Percentiles rank a stretch among this genome's conserved stretches.
These are phyloP conservation scores for Hypoxylon cercidicola DNA, from an alignment of 495 filamentous ascomycete species.

Conservation along the genomic window DNA sequence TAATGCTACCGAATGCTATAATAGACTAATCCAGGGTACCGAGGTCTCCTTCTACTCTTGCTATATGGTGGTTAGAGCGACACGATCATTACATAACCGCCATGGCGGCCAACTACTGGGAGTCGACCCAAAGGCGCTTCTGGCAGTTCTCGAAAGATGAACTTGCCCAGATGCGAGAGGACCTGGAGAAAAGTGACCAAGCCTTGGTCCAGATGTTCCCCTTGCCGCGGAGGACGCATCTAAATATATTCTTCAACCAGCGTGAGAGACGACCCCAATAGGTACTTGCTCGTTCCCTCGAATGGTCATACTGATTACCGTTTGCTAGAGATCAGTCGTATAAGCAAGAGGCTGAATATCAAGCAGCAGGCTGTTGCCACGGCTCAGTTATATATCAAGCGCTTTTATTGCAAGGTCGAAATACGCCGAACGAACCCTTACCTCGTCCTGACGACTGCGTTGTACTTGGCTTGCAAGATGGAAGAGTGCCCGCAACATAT, in stretches of 20 bases:
- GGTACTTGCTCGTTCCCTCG: neutral
- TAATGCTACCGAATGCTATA: constrained; percentile 18
- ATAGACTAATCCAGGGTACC: neutral
- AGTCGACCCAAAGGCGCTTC: constrained; percentile 85
- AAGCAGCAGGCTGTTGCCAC: constrained; percentile 95
- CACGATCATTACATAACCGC: constrained; percentile 4
- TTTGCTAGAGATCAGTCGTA: constrained; percentile 75
- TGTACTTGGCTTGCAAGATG: constrained; percentile 98
- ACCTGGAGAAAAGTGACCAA: constrained; percentile 77
- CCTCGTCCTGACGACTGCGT: constrained; percentile 85
- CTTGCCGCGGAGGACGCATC: constrained; percentile 79
- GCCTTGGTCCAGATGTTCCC: constrained; percentile 78
- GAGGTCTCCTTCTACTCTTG: constrained; percentile 1
- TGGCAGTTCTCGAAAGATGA: constrained; percentile 90
- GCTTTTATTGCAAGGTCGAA: constrained; percentile 92
- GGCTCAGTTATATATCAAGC: constrained; percentile 91
- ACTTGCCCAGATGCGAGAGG: constrained; percentile 75
- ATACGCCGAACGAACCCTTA: constrained; percentile 95
- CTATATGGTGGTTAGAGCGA: constrained; percentile 13
- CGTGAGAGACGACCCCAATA: constrained; percentile 62
- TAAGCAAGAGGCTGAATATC: constrained; percentile 81
- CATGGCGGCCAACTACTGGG: constrained; percentile 99
- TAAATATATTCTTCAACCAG: constrained; percentile 92
- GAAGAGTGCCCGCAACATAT: constrained; percentile 98
- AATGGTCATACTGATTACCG: constrained; percentile 17